phyloP scores from a whole-genome alignment of 306 rosid genomes.

The Inga oerstediana region DNA sequence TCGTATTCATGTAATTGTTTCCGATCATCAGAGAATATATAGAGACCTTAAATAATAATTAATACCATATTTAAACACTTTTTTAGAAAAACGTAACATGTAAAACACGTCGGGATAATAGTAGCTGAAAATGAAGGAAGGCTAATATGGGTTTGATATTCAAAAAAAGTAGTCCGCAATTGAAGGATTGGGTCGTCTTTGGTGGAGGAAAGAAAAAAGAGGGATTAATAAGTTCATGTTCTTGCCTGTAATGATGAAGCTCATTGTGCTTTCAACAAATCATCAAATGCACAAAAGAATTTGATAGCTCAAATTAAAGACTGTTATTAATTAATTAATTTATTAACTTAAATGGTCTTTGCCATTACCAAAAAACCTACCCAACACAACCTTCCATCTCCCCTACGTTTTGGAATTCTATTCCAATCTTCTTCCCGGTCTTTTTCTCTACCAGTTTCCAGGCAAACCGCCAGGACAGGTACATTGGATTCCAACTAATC shows the following conservation, averaged over 20 bases:
- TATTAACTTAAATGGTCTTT: not conserved
- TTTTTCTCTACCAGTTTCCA: not conserved
- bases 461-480: not conserved
- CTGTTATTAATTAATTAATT: not conserved
- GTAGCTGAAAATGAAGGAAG: not conserved
- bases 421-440: not conserved
- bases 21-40: too few species aligned
- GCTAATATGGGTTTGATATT: not conserved
- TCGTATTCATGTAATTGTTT: not conserved
- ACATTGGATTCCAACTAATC: too few species aligned
- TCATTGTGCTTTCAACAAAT: slow-evolving; percentile 19
- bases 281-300: slow-evolving; percentile 18
- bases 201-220: slow-evolving; percentile 30
- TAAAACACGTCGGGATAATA: not conserved
- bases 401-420: not conserved
- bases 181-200: slow-evolving; percentile 29
- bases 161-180: slow-evolving; percentile 38
- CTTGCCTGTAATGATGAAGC: slow-evolving; percentile 30
- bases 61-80: not conserved
- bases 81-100: not conserved
- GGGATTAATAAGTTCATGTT: slow-evolving; percentile 18
- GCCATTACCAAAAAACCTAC: not conserved
- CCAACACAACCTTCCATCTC: slow-evolving; percentile 4
- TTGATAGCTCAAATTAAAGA: not conserved
- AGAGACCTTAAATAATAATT: not conserved